A percentile compares a stretch with the other conserved stretches of the same genome.
Conservation (phyloP, 2,329 filamentous ascomycete genomes). For the Talaromyces sp. region DNA sequence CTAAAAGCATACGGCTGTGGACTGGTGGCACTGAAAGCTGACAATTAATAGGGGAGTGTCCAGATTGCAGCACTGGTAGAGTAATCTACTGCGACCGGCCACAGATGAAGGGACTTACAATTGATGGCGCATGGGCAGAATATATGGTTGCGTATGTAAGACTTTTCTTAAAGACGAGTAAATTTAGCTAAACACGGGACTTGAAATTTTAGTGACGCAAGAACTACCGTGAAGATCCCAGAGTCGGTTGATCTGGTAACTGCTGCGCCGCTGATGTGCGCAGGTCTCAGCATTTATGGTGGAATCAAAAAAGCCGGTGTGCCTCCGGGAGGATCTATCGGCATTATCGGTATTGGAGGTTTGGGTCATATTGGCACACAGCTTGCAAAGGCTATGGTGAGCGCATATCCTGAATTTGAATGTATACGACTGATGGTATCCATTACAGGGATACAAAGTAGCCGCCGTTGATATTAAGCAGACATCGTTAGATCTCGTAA, state of each 20-base stretch:
- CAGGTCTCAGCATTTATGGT: conserved; percentile 50
- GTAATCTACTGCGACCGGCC: conserved; percentile 14
- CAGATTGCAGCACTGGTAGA: conserved; percentile 39
- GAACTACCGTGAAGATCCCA: conserved; percentile 45
- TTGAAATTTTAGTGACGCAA: conserved; percentile 32
- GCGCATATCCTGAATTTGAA: not conserved
- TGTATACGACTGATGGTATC: not conserved
- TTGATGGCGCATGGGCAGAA: conserved; percentile 55
- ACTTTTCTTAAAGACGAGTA: not conserved
- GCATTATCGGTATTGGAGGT: conserved; percentile 46
- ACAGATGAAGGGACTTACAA: conserved; percentile 44
- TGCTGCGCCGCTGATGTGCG: conserved; percentile 56
- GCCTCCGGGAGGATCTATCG: conserved; percentile 28
- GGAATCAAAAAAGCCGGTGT: conserved; percentile 41
- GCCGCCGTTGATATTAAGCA: conserved; percentile 54
- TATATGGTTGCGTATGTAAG: conserved; percentile 42
- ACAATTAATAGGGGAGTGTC: not conserved
- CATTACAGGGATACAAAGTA: conserved; percentile 46
- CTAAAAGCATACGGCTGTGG: conserved; percentile 30
- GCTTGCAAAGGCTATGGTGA: conserved; percentile 40
- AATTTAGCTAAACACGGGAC: not conserved
- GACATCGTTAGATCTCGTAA: conserved; percentile 48
- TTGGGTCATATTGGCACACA: conserved; percentile 50
- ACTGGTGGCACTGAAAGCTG: no score
- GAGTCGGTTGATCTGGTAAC: conserved; percentile 45